Conservation (phyloP, 2,329 filamentous ascomycete genomes). For the Pseudogymnoascus sp. region DNA sequence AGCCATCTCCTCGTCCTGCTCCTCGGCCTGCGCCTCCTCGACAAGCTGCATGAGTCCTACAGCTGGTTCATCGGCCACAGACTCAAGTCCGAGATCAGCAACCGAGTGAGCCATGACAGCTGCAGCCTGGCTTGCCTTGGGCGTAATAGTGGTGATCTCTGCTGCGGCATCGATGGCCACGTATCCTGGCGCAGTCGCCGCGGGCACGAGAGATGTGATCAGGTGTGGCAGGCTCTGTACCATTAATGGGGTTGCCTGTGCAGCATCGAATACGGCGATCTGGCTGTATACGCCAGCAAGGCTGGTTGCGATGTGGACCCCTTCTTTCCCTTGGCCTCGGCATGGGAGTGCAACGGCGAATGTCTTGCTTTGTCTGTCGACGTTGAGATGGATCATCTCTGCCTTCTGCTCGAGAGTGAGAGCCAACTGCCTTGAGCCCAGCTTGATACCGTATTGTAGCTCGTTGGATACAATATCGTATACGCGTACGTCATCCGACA, state of each 20-base stretch:
- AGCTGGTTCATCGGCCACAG: slow-evolving; percentile 20
- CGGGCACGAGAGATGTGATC: slow-evolving; percentile 61
- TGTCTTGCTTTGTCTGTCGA: slow-evolving; percentile 57
- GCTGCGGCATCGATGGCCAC: slow-evolving; percentile 69
- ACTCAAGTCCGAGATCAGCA: slow-evolving; percentile 43
- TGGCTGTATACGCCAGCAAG: slow-evolving; percentile 37
- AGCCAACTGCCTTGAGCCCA: slow-evolving; percentile 39
- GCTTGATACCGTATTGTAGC: slow-evolving; percentile 57
- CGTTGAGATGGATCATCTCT: slow-evolving; percentile 59
- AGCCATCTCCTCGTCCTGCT: slow-evolving; percentile 28
- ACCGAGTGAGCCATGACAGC: slow-evolving; percentile 48
- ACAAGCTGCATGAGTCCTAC: slow-evolving; percentile 29
- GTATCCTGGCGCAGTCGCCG: slow-evolving; percentile 61
- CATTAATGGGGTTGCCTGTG: slow-evolving; percentile 51
- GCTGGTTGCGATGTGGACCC: slow-evolving; percentile 42
- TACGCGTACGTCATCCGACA: slow-evolving; percentile 67
- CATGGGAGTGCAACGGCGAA: slow-evolving; percentile 54
- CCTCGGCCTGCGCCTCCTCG: slow-evolving; percentile 19
- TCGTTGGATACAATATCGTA: slow-evolving; percentile 80
- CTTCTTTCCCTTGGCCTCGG: slow-evolving; percentile 26
- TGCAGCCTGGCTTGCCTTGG: slow-evolving; percentile 49
- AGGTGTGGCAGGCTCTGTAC: slow-evolving; percentile 49
- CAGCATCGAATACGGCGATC: slow-evolving; percentile 60
- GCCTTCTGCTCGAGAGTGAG: slow-evolving; percentile 30
- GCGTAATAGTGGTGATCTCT: slow-evolving; percentile 57